phyloP scores from a whole-genome alignment of 2,329 filamentous ascomycete genomes.

The Colletotrichum destructivum region DNA sequence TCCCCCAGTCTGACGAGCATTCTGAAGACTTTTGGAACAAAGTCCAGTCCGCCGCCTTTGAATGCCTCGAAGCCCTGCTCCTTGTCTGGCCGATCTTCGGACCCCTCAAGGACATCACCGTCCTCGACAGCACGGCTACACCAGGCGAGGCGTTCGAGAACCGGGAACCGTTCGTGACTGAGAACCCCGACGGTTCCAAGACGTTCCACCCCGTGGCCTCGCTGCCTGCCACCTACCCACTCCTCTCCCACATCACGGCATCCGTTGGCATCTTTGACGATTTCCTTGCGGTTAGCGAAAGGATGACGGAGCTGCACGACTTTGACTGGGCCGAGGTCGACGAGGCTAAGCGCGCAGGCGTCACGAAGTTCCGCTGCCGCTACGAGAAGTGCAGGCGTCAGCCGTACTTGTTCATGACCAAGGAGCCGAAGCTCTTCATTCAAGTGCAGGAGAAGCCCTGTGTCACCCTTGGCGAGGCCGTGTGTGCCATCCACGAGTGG shows the following conservation, averaged over 20 bases:
- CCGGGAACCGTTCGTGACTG: slow-evolving; percentile 5
- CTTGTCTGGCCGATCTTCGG: slow-evolving; percentile 18
- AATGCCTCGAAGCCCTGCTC: slow-evolving; percentile 10
- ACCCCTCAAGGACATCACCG: slow-evolving; percentile 2
- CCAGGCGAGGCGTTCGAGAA: slow-evolving; percentile 7
- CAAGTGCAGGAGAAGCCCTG: slow-evolving; percentile 10
- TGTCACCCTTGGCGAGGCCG: not conserved
- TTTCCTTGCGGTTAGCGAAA: not conserved
- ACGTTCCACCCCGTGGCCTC: slow-evolving; percentile 8
- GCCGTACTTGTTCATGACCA: slow-evolving; percentile 5
- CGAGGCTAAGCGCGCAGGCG: not conserved
- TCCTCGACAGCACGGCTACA: slow-evolving; percentile 8
- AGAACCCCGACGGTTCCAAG: slow-evolving; percentile 2
- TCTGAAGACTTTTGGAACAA: slow-evolving; percentile 18
- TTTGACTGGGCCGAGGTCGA: not conserved
- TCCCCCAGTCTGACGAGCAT: slow-evolving; percentile 7
- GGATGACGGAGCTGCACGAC: not conserved
- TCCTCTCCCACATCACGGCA: slow-evolving; percentile 1
- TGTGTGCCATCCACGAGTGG: slow-evolving; percentile 11
- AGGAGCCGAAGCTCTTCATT: slow-evolving; percentile 3
- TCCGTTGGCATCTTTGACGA: slow-evolving; percentile 3
- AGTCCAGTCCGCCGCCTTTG: not conserved
- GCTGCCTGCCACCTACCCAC: slow-evolving; percentile 16
- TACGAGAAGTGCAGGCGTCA: not conserved
- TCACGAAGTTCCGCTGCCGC: slow-evolving; percentile 7